Conservation (phyloP, 345 rosid species). For the Murraya koenigii region DNA sequence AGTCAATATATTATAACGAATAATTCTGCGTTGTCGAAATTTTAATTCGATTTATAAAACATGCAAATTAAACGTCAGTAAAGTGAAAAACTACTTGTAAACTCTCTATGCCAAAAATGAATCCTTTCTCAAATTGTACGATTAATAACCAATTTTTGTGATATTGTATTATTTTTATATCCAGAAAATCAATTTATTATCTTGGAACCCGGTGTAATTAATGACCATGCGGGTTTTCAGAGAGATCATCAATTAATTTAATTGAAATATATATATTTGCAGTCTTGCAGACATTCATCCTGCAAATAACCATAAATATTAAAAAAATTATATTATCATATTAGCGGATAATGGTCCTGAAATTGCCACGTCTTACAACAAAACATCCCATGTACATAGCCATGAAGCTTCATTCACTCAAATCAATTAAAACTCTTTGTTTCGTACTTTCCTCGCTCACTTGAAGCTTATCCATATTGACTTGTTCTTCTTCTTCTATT, state of each 20-base stretch:
- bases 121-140: too few relatives aligned
- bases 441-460: background rate
- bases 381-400: background rate
- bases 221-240: too few relatives aligned
- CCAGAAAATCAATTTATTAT: background rate
- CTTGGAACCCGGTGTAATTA: too few relatives aligned
- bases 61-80: too few relatives aligned
- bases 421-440: background rate
- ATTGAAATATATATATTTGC: too few relatives aligned
- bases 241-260: background rate
- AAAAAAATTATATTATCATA: background rate
- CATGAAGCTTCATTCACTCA: background rate
- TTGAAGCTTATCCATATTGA: slow-evolving; percentile 16
- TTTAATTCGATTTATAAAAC: too few relatives aligned
- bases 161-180: too few relatives aligned
- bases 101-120: too few relatives aligned
- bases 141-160: too few relatives aligned
- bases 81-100: too few relatives aligned
- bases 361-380: slow-evolving; percentile 19
- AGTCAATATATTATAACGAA: too few relatives aligned
- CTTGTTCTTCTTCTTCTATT: slow-evolving; percentile 4
- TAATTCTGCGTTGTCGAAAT: too few relatives aligned
- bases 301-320: background rate
- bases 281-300: background rate
- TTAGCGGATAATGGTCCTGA: slow-evolving; percentile 3